Percentiles rank a stretch among this genome's conserved stretches.
phyloP scores from a whole-genome alignment of 257 asterid species.

The Solanum raphanifolium region DNA sequence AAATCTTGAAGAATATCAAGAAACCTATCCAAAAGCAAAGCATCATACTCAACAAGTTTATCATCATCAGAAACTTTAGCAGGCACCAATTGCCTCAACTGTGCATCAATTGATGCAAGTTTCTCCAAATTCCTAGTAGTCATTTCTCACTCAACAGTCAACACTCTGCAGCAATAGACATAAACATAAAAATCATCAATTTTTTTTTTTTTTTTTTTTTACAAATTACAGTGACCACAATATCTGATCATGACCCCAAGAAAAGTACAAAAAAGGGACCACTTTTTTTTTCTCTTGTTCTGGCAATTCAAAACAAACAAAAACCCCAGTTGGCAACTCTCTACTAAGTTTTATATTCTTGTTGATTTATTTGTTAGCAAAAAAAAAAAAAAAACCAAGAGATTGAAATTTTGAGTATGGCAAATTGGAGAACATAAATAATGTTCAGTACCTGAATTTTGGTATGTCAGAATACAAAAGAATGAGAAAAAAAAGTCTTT shows the following conservation, averaged over 20 bases:
- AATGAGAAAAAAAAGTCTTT: not conserved
- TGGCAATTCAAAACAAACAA: not conserved
- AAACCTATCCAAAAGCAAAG: constrained; percentile 40
- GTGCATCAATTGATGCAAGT: constrained; percentile 47
- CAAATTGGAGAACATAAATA: not conserved
- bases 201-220: not conserved
- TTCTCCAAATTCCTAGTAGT: constrained; percentile 28
- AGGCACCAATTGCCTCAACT: constrained; percentile 37
- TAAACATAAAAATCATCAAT: constrained; percentile 1
- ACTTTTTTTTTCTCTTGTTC: not conserved
- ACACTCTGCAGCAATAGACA: constrained; percentile 8
- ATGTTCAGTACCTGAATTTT: not conserved
- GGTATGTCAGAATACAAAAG: not conserved
- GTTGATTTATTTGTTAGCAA: not conserved
- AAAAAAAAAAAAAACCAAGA: not conserved
- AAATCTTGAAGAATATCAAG: constrained; percentile 47
- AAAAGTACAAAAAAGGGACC: not conserved
- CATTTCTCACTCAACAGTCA: constrained; percentile 10
- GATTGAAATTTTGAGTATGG: not conserved
- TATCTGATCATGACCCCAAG: constrained; percentile 3
- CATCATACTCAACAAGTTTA: constrained; percentile 47
- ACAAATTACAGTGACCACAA: constrained; percentile 4
- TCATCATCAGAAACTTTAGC: constrained; percentile 41
- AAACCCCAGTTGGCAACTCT: not conserved
- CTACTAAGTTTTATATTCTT: not conserved